Conservation (phyloP, 192 early-diverging fungal genomes). For the Rhizophagus sp. region DNA sequence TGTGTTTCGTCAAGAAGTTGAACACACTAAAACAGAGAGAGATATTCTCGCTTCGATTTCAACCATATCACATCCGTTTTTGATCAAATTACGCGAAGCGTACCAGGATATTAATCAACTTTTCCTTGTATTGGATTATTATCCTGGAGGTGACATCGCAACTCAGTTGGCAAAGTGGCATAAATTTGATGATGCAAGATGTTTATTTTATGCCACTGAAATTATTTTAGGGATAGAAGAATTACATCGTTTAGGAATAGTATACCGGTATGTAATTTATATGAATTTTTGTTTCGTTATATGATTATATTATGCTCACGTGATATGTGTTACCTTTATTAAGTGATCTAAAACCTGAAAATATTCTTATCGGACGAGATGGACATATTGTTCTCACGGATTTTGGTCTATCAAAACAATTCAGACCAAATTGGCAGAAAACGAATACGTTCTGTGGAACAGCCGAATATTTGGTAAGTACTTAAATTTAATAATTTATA, state of each 20-base stretch:
- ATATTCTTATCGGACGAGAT: constrained; percentile 67
- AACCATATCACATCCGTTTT: constrained; percentile 83
- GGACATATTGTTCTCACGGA: constrained; percentile 93
- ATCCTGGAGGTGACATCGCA: constrained; percentile 91
- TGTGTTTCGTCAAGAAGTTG: constrained; percentile 74
- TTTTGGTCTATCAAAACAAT: constrained; percentile 91
- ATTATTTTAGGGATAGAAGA: constrained; percentile 85
- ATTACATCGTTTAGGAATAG: constrained; percentile 83
- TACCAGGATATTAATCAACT: constrained; percentile 86
- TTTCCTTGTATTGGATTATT: constrained; percentile 89
- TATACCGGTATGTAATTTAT: constrained; percentile 60
- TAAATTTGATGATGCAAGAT: constrained; percentile 67
- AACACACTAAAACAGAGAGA: constrained; percentile 83
- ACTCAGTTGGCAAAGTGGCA: constrained; percentile 69
- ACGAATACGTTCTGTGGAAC: constrained; percentile 79
- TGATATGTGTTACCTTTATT: background rate
- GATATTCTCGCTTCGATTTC: constrained; percentile 71
- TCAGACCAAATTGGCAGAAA: constrained; percentile 38
- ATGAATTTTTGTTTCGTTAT: no score
- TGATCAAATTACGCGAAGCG: constrained; percentile 84
- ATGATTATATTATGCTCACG: background rate
- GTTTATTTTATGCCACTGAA: constrained; percentile 86
- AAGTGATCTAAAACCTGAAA: constrained; percentile 80
- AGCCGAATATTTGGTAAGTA: constrained; percentile 65
- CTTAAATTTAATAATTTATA: no score